Conservation (phyloP, 805 yeast species). For the Candida nitratophila region DNA sequence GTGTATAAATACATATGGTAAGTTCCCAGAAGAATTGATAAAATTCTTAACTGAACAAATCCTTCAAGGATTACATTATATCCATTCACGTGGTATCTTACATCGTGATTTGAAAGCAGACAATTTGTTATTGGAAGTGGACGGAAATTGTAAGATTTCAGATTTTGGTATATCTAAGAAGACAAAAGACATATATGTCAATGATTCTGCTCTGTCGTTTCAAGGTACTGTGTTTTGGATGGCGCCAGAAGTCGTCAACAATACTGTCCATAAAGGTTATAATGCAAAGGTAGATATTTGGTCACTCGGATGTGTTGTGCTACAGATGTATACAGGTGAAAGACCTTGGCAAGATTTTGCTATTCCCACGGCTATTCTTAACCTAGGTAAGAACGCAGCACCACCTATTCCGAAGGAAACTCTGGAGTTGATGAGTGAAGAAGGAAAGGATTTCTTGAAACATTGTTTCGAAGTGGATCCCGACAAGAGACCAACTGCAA, state of each 20-base stretch:
- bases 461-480: constrained; percentile 76
- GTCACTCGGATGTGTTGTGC: constrained; percentile 95
- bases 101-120: constrained; percentile 96
- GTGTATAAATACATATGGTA: constrained; percentile 73
- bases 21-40: constrained; percentile 73
- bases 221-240: constrained; percentile 99
- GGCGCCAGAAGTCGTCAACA: constrained; percentile 98
- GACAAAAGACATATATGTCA: constrained; percentile 77
- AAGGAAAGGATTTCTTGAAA: constrained; percentile 66
- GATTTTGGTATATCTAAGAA: constrained; percentile 95
- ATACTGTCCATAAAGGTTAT: constrained; percentile 79
- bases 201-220: constrained; percentile 85
- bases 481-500: constrained; percentile 83
- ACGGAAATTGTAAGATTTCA: constrained; percentile 91
- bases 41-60: constrained; percentile 73
- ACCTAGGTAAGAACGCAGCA: constrained; percentile 77
- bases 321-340: constrained; percentile 96
- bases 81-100: constrained; percentile 79
- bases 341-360: constrained; percentile 97
- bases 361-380: constrained; percentile 90
- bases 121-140: constrained; percentile 77
- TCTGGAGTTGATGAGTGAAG: constrained; percentile 48
- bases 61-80: constrained; percentile 74
- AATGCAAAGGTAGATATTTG: constrained; percentile 97
- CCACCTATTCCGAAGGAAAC: constrained; percentile 97